Conservation (phyloP, 768 basidiomycete genomes). For the Rhizopogon sp. region DNA sequence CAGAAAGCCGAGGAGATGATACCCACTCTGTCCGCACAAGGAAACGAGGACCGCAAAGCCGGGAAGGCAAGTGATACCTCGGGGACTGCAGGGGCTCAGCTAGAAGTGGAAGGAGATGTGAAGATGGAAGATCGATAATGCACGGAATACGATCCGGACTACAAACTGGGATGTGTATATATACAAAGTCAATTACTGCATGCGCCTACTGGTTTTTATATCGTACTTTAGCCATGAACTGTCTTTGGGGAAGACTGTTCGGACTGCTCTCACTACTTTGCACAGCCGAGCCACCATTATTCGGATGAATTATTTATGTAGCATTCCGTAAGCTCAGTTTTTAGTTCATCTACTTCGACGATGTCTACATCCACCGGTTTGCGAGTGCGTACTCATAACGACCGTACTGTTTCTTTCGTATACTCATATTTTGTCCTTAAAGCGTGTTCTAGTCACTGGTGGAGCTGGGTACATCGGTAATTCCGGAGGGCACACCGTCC, state of each 20-base stretch:
- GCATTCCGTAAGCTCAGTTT: constrained; percentile 1
- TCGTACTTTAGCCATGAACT: not conserved
- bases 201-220: not conserved
- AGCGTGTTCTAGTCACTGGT: constrained; percentile 70
- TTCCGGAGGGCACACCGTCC: constrained; percentile 11
- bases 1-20: constrained; percentile 21
- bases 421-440: constrained; percentile 9
- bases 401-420: not conserved
- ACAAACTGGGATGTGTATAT: not conserved
- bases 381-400: constrained; percentile 36
- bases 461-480: constrained; percentile 90
- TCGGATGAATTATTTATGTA: not conserved
- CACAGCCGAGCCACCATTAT: not conserved
- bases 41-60: constrained; percentile 26
- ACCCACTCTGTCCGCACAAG: constrained; percentile 11
- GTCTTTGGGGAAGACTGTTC: no score
- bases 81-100: constrained; percentile 10
- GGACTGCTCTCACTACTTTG: no score
- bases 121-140: constrained; percentile 42
- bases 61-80: constrained; percentile 15
- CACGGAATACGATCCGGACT: not conserved
- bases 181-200: not conserved
- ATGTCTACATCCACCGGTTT: constrained; percentile 32
- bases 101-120: constrained; percentile 40
- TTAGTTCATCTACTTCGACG: constrained; percentile 2